Conservation (phyloP, 306 rosid genomes). For the Pueraria montana region DNA sequence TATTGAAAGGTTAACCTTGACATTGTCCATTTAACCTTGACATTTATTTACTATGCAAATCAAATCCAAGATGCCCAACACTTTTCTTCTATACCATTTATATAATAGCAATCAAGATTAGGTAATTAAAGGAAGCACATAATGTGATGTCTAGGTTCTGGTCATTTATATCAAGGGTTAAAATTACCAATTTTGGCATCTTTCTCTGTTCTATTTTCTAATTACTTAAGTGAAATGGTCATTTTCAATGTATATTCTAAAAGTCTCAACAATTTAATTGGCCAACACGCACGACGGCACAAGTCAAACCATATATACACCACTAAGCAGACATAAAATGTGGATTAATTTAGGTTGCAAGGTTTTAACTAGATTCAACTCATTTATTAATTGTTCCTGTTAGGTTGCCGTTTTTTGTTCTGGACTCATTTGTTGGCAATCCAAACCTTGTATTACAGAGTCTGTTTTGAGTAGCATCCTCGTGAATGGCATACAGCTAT, state of each 20-base stretch:
- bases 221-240: neutral
- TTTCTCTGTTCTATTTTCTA: neutral
- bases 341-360: constrained; percentile 10
- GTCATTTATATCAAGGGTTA: constrained; percentile 12
- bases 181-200: constrained; percentile 5
- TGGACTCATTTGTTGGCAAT: constrained; percentile 1
- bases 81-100: constrained; percentile 15
- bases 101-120: constrained; percentile 25
- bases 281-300: constrained; percentile 6
- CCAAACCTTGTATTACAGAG: constrained; percentile 2
- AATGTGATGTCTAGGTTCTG: neutral
- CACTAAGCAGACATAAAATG: neutral
- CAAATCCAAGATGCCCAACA: neutral
- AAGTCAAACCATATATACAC: neutral
- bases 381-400: constrained; percentile 2
- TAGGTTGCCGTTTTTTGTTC: neutral
- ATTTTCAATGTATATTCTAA: constrained; percentile 11
- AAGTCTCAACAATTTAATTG: constrained; percentile 2
- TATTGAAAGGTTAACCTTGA: constrained; percentile 2
- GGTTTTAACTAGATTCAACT: constrained; percentile 23
- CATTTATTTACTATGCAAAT: neutral
- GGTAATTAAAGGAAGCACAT: constrained; percentile 12
- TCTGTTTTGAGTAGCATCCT: neutral
- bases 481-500: neutral
- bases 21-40: neutral